Base-by-base conservation (phyloP, 352 stramenopile genomes). In the Pythium biforme region DNA sequence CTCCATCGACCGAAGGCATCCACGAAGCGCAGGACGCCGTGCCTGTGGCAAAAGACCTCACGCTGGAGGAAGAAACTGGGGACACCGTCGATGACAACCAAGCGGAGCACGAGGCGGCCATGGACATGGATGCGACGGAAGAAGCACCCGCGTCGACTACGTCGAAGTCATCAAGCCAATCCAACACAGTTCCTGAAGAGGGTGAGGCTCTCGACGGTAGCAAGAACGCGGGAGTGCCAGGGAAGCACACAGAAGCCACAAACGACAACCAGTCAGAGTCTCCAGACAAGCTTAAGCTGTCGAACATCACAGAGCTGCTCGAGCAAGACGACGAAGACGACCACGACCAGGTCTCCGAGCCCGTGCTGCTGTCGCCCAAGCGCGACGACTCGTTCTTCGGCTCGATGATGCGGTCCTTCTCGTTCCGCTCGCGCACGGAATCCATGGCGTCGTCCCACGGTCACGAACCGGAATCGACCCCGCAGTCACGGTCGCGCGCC, bases 351-450 rank as follows among this genome's bases (percentile, higher is more conserved):
- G 27, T 52, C n/a, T 34, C 33, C 0, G 37, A 55, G 29, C 25
- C 59, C 3, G 37, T 43, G 26, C 41, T 64, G 40, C 8, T 29
- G 15, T 51, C 55, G 8, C 62, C 62, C 17, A 58, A 50, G 19
- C 55, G 34, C 19, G 52, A 40, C 14, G 49, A 64, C 7, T 69
- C 62, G 43, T 64, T 69, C 49, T 64, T 69, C 33, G 53, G 33
- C n/a, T n/a, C n/a, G 37, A 27, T 41, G 11, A 20, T 69, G 9
- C 47, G 55, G 17, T 64, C 48, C 1, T 69, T 69, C 41, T 64
- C 62, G 1, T 64, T 61, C 25, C 55, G 56, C 12, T 48, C 62
- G 2, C 62, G 55, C 19, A 55, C 54, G 1, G 62, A 69, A 22
- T 64, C 55, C 19, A 56, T 64, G 39, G 25, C 62, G 7, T 68